Conservation (phyloP, 2,329 filamentous ascomycete genomes). For the Pseudocercospora fuligena region DNA sequence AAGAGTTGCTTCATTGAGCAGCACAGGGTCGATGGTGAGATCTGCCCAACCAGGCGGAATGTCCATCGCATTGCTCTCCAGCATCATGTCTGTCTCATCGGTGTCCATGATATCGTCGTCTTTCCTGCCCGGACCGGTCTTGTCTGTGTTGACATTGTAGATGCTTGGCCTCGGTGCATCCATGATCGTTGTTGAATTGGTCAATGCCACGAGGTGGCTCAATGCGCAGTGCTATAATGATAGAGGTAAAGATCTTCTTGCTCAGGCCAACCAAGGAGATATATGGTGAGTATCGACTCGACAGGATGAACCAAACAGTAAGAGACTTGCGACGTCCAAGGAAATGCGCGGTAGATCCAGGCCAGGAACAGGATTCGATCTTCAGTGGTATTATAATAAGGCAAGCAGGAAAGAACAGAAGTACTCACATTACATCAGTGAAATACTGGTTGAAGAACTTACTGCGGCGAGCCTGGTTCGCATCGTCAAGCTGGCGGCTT, state of each 20-base stretch:
- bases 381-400: background rate
- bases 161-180: too few species aligned
- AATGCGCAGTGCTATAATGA: background rate
- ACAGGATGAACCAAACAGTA: background rate
- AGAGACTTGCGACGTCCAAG: background rate
- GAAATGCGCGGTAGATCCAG: background rate
- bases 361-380: background rate
- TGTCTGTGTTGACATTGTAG: background rate
- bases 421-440: background rate
- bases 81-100: background rate
- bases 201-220: background rate
- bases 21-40: background rate
- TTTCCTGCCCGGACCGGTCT: background rate
- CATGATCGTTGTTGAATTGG: background rate
- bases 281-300: background rate
- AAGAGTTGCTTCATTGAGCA: background rate
- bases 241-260: background rate
- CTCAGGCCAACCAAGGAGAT: background rate
- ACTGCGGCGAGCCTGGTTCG: constrained; percentile 1
- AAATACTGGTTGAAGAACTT: background rate
- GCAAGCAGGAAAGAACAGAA: background rate
- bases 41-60: background rate
- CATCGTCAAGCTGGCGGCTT: constrained; percentile 4
- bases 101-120: background rate
- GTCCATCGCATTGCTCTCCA: background rate